Conservation (phyloP, 139 green algal genomes). For the Spirogloea muscicola region DNA sequence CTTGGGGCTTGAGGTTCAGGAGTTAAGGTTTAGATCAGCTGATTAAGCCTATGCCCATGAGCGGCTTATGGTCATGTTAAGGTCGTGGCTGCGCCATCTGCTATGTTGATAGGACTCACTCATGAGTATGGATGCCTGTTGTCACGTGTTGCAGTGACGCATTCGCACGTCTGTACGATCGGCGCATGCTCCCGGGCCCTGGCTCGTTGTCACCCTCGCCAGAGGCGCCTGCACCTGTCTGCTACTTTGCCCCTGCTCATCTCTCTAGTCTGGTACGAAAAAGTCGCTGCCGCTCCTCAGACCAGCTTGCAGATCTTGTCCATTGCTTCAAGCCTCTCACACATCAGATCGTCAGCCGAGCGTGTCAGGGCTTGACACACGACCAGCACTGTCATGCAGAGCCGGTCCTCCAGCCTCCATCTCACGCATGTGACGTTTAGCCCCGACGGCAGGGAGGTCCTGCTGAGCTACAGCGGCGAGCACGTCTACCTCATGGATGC, state of each 20-base stretch:
- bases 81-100: slow-evolving; percentile 1
- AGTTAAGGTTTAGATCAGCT: too few relatives aligned
- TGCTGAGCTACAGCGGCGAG: slow-evolving; percentile 47
- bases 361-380: too few relatives aligned
- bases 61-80: too few relatives aligned
- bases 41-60: too few relatives aligned
- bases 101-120: too few relatives aligned
- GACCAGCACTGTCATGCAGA: too few relatives aligned
- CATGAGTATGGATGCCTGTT: too few relatives aligned
- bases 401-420: slow-evolving; percentile 37
- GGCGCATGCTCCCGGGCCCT: slow-evolving; percentile 20
- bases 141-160: slow-evolving; percentile 19
- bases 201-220: not conserved
- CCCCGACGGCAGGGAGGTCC: slow-evolving; percentile 33
- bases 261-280: too few relatives aligned
- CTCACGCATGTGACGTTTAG: slow-evolving; percentile 47
- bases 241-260: not conserved
- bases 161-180: slow-evolving; percentile 35
- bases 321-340: too few relatives aligned
- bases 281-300: too few relatives aligned
- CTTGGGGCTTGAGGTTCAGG: not conserved
- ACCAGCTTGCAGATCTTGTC: too few relatives aligned
- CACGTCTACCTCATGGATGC: slow-evolving; percentile 43
- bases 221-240: slow-evolving; percentile 5
- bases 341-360: too few relatives aligned